These are phyloP conservation scores for Stygiomarasmius scandens DNA, from an alignment of 1,284 basidiomycete species.

Conservation along the genomic window DNA sequence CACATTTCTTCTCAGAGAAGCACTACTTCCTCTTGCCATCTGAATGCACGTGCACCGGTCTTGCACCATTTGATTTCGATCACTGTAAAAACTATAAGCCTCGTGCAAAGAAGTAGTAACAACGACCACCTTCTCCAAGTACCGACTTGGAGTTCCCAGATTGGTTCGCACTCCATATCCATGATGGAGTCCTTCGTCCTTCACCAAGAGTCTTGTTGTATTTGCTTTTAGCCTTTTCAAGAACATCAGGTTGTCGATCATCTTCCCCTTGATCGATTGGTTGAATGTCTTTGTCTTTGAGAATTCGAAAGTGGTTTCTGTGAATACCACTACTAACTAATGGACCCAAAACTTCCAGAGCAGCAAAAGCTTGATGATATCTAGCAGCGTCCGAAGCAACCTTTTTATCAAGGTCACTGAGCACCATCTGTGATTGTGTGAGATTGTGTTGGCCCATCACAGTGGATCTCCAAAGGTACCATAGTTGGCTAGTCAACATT, in stretches of 20 bases:
- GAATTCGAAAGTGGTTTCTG: background rate
- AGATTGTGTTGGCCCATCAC: background rate
- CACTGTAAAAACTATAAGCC: background rate
- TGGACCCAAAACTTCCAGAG: background rate
- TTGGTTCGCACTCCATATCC: background rate
- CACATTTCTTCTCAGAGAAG: slow-evolving; percentile 1
- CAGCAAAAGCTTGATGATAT: background rate
- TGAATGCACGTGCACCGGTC: background rate
- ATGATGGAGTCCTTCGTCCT: background rate
- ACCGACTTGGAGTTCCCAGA: too few relatives aligned
- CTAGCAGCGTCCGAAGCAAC: background rate
- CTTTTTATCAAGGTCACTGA: background rate
- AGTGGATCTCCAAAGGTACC: background rate
- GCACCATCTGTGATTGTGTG: background rate
- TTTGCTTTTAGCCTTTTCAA: background rate
- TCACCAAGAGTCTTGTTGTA: too few relatives aligned
- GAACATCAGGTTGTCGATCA: background rate
- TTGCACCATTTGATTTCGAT: background rate
- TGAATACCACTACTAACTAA: background rate
- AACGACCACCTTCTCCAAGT: too few relatives aligned
- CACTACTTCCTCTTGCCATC: slow-evolving; percentile 1
- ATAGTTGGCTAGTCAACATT: background rate
- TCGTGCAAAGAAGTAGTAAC: too few relatives aligned
- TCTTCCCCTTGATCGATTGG: background rate
- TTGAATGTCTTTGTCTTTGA: background rate